Base-by-base conservation (phyloP, 164 flowering plant species). In the Tetrastigma voinierianum region DNA sequence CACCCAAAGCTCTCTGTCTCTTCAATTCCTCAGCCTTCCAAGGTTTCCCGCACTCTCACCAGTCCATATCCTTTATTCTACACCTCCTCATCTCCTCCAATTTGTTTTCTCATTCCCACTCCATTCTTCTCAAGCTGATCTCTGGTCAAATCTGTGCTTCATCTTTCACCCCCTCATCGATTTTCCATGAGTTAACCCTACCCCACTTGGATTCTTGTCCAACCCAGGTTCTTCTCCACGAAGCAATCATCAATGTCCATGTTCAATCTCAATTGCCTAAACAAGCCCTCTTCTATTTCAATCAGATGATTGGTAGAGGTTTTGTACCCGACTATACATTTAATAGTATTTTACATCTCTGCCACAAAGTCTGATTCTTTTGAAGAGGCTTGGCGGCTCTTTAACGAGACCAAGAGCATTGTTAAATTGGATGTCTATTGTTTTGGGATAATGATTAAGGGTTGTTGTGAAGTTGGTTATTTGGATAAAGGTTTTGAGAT, bases 371-470 rank as follows among this genome's bases (percentile, higher is more conserved):
- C 66, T 6, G 24, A 65, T 40, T 15, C 11, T 9, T 79, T 83
- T 57, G 82, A 77, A 9, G 76, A 77, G 9, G 83, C 88, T 52
- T 84, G 80, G 80, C 11, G 52, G 52, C 51, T 84, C 62, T 87
- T 88, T 65, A 47, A 76, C 32, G 79, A 72, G 48, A 32, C 51
- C 3, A 72, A 58, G 75, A 61, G 62, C 2, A 74, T 17, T 51
- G 72, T 76, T 59, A 69, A 61, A 10, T 63, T 79, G 46, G 93
- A 90, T 75, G 64, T 47, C 64, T 82, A 85, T 62, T 87, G 81
- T 68, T 86, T 83, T 72, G 91, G 91, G 51, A 88, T 87, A 10
- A 78, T 88, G 85, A 72, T 88, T 1, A 86, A 84, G 62, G 90
- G 86, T 47, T 88, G 87, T 61, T 86, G 90, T 64, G 76, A 80